Percentiles rank a stretch among this genome's conserved stretches.
Conservation (phyloP, 768 basidiomycete species). For the Lentinula aciculospora region DNA sequence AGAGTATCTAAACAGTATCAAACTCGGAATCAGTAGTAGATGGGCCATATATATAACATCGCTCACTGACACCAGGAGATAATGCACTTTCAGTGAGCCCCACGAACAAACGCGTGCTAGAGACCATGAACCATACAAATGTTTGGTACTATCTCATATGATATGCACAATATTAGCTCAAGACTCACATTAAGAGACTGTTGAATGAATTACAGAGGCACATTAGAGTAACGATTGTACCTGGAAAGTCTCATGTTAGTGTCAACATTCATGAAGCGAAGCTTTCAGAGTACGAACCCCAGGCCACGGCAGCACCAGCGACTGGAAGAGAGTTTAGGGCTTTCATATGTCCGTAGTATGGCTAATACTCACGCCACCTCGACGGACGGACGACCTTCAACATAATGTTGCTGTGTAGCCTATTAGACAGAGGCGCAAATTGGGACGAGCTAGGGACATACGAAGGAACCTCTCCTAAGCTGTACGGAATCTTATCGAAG, state of each 20-base stretch:
- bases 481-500: slow-evolving; percentile 23
- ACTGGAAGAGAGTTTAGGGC: slow-evolving; percentile 16
- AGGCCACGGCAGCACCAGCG: slow-evolving; percentile 27
- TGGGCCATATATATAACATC: not conserved
- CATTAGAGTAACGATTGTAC: slow-evolving; percentile 27
- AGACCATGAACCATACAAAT: not conserved
- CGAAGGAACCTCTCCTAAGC: slow-evolving; percentile 30
- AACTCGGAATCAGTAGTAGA: not conserved
- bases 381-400: slow-evolving; percentile 26
- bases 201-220: slow-evolving; percentile 25
- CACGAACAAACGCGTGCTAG: slow-evolving; percentile 31
- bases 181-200: slow-evolving; percentile 22
- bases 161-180: too few species aligned
- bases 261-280: not conserved
- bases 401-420: slow-evolving; percentile 21
- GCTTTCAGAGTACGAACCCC: slow-evolving; percentile 16
- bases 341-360: not conserved
- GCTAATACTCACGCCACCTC: slow-evolving; percentile 22
- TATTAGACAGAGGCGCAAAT: not conserved
- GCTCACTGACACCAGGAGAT: slow-evolving; percentile 28
- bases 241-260: slow-evolving; percentile 2
- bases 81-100: slow-evolving; percentile 34
- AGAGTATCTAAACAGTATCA: slow-evolving; percentile 25
- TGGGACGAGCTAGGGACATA: slow-evolving; percentile 9
- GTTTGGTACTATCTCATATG: too few species aligned